Conservation (phyloP, 2,329 filamentous ascomycete species). For the Aspergillus amoenus region DNA sequence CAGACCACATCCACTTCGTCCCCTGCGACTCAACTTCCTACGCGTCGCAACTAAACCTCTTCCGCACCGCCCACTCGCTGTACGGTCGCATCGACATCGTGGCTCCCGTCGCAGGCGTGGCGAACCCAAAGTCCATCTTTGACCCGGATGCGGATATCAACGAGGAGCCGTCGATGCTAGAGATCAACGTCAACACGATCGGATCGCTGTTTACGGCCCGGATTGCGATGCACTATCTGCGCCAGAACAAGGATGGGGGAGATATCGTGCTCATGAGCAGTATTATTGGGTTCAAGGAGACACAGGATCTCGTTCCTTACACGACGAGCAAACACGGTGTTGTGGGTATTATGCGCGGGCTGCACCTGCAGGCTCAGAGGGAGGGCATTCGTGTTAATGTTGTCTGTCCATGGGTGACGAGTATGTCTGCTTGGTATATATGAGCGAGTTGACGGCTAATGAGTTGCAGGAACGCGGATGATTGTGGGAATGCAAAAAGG, state of each 20-base stretch:
- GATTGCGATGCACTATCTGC: slow-evolving; percentile 1
- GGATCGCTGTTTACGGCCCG: slow-evolving; percentile 4
- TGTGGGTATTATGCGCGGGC: slow-evolving; percentile 6
- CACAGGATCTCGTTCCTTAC: neutral
- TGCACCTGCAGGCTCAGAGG: neutral
- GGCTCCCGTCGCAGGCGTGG: neutral
- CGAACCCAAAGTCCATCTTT: neutral
- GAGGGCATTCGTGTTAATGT: slow-evolving; percentile 7
- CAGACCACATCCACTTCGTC: slow-evolving; percentile 2
- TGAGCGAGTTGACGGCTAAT: neutral
- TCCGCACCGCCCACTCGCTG: neutral
- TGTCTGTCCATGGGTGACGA: slow-evolving; percentile 7
- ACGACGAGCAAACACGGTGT: slow-evolving; percentile 6
- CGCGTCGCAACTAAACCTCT: neutral
- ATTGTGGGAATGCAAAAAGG: slow-evolving; percentile 3
- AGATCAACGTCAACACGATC: slow-evolving; percentile 7
- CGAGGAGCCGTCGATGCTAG: slow-evolving; percentile 4
- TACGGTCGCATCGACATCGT: slow-evolving; percentile 1
- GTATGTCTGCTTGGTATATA: neutral
- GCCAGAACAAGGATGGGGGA: neutral
- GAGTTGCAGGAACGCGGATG: neutral
- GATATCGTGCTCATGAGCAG: slow-evolving; percentile 7
- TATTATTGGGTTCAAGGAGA: slow-evolving; percentile 8
- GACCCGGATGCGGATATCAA: neutral
- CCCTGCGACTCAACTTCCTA: slow-evolving; percentile 4